phyloP scores from a whole-genome alignment of 441 rosid species.

The Gossypium laxum region DNA sequence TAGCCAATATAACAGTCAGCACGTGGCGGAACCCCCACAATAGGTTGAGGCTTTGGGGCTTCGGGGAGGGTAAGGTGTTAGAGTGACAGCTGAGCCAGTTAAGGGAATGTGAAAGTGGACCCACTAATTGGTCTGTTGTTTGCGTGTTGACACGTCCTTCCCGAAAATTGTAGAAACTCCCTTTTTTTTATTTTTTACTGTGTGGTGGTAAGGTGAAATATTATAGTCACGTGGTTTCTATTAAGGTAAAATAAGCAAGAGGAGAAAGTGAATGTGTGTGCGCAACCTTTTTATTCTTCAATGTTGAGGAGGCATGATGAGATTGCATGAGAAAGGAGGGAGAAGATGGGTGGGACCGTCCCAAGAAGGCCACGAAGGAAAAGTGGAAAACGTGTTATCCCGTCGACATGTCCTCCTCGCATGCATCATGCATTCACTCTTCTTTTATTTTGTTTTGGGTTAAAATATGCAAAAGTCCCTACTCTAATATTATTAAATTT shows the following conservation, averaged over 20 bases:
- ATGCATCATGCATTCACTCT: too few species aligned
- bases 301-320: not conserved
- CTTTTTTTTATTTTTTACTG: not conserved
- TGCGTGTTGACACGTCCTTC: not conserved
- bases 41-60: not conserved
- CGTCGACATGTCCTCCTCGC: too few species aligned
- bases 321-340: too few species aligned
- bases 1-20: constrained; percentile 10
- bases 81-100: not conserved
- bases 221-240: not conserved
- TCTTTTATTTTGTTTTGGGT: too few species aligned
- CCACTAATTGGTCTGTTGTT: not conserved
- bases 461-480: too few species aligned
- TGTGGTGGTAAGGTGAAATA: not conserved
- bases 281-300: too few species aligned
- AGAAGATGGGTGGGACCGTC: too few species aligned
- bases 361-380: too few species aligned
- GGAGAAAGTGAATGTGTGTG: too few species aligned
- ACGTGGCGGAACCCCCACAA: constrained; percentile 35
- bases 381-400: too few species aligned
- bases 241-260: not conserved
- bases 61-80: not conserved
- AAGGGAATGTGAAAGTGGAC: not conserved
- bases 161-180: not conserved
- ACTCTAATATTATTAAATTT: too few species aligned